A percentile compares a stretch with the other conserved stretches of the same genome.
Conservation (phyloP, 2,329 filamentous ascomycete species). For the Penicillium sp. region DNA sequence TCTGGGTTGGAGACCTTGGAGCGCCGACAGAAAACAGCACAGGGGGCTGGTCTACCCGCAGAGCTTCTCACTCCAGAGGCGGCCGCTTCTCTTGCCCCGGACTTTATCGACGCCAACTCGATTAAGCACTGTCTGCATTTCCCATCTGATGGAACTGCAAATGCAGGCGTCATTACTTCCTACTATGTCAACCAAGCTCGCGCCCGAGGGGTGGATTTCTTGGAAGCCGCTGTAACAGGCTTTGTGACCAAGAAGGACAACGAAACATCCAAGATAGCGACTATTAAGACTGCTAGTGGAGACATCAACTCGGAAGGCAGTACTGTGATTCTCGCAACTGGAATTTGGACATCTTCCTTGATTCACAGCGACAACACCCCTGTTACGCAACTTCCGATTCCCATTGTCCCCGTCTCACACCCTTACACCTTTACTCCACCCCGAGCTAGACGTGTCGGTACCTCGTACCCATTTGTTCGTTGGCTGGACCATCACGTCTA, state of each 20-base stretch:
- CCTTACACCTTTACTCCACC: constrained; percentile 35
- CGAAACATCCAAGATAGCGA: not conserved
- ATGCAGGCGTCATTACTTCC: constrained; percentile 21
- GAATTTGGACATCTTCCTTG: constrained; percentile 32
- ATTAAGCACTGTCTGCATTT: constrained; percentile 24
- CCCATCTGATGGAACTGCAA: constrained; percentile 29
- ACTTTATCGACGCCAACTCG: constrained; percentile 27
- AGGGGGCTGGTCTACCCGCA: constrained; percentile 24
- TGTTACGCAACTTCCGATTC: constrained; percentile 25
- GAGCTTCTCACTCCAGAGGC: constrained; percentile 24
- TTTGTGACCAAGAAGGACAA: not conserved
- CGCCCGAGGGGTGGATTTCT: constrained; percentile 19
- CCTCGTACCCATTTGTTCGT: constrained; percentile 32
- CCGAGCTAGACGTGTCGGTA: constrained; percentile 17
- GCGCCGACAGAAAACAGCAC: constrained; percentile 19
- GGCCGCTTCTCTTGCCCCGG: constrained; percentile 26
- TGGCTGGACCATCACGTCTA: constrained; percentile 39
- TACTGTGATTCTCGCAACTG: constrained; percentile 30
- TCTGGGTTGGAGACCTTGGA: constrained; percentile 21
- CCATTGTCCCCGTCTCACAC: constrained; percentile 36
- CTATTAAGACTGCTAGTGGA: constrained; percentile 16
- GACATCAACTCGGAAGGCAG: constrained; percentile 20
- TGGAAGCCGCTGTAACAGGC: constrained; percentile 23
- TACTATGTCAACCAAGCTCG: constrained; percentile 27
- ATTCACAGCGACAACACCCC: not conserved